Evolutionary conservation across 1,139 yeast species (phyloP).

Genomic region (Candida mesenterica): DNA sequence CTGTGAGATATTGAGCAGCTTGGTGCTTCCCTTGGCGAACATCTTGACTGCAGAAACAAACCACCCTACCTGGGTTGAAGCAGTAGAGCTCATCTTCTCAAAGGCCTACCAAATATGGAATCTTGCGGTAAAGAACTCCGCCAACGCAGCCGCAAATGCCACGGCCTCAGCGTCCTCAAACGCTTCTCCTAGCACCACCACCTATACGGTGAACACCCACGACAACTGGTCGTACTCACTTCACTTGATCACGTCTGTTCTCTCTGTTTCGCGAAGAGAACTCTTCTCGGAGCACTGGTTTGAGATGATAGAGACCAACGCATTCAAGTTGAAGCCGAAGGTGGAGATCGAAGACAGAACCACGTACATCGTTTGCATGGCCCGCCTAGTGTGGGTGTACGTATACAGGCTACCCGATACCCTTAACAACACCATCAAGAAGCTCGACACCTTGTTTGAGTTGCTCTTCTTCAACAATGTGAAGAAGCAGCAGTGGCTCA

Average conservation of each 20-base stretch:
- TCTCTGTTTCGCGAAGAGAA: constrained; percentile 81
- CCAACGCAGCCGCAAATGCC: background rate
- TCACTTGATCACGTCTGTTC: constrained; percentile 65
- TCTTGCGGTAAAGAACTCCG: constrained; percentile 9
- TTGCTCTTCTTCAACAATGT: constrained; percentile 47
- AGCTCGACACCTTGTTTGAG: constrained; percentile 50
- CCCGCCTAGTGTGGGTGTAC: constrained; percentile 87
- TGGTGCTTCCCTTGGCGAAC: constrained; percentile 81
- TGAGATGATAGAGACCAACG: constrained; percentile 54
- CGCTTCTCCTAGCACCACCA: background rate
- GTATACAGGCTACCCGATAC: constrained; percentile 85
- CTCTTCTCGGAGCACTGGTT: constrained; percentile 78
- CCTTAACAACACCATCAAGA: constrained; percentile 75
- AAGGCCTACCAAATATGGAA: constrained; percentile 45
- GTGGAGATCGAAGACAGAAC: constrained; percentile 56
- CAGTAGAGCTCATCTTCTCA: constrained; percentile 60
- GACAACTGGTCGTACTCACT: constrained; percentile 75
- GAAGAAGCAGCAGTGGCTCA: constrained; percentile 72
- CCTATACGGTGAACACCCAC: constrained; percentile 8
- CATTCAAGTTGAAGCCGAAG: constrained; percentile 40
- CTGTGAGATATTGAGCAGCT: constrained; percentile 75
- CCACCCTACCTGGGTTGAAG: constrained; percentile 92
- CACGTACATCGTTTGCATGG: constrained; percentile 60
- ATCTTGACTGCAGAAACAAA: constrained; percentile 90
- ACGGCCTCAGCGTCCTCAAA: constrained; percentile 1